A percentile compares a stretch with the other conserved stretches of the same genome.
phyloP scores from a whole-genome alignment of 2,329 filamentous ascomycete genomes.

The Sclerotiophoma versabilis region DNA sequence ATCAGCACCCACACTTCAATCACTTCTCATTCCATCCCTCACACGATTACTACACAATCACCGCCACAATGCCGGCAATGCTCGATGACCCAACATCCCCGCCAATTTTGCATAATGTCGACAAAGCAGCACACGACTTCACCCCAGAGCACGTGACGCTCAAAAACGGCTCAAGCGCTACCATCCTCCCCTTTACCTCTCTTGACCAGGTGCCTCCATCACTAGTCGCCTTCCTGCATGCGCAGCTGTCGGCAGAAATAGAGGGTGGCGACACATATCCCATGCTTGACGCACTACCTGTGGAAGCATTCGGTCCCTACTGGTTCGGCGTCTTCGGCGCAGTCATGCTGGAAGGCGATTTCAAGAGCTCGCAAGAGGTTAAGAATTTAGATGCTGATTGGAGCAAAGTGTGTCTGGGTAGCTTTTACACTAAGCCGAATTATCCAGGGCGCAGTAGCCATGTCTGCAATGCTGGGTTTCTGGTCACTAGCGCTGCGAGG shows the following conservation, averaged over 20 bases:
- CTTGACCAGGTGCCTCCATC: constrained; percentile 72
- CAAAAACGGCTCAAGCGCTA: constrained; percentile 76
- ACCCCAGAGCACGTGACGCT: constrained; percentile 76
- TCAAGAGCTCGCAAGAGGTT: constrained; percentile 58
- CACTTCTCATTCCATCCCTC: not conserved
- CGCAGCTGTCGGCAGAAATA: constrained; percentile 84
- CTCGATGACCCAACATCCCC: constrained; percentile 52
- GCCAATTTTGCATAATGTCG: constrained; percentile 67
- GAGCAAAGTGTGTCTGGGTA: constrained; percentile 78
- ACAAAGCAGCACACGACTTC: constrained; percentile 70
- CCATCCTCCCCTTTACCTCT: constrained; percentile 78
- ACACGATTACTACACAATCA: not conserved
- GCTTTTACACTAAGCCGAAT: constrained; percentile 82
- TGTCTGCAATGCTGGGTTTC: constrained; percentile 69
- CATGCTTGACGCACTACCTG: constrained; percentile 75
- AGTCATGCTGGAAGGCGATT: constrained; percentile 80
- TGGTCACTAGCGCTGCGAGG: constrained; percentile 49
- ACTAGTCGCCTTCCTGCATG: constrained; percentile 75
- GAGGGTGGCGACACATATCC: constrained; percentile 88
- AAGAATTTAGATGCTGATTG: constrained; percentile 53
- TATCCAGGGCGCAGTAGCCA: constrained; percentile 86
- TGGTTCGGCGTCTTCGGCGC: constrained; percentile 89
- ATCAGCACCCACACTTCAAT: not conserved
- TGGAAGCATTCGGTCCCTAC: constrained; percentile 76
- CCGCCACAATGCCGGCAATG: constrained; percentile 14